Conservation (phyloP, 1,139 yeast species). For the Blastobotrys serpentis region DNA sequence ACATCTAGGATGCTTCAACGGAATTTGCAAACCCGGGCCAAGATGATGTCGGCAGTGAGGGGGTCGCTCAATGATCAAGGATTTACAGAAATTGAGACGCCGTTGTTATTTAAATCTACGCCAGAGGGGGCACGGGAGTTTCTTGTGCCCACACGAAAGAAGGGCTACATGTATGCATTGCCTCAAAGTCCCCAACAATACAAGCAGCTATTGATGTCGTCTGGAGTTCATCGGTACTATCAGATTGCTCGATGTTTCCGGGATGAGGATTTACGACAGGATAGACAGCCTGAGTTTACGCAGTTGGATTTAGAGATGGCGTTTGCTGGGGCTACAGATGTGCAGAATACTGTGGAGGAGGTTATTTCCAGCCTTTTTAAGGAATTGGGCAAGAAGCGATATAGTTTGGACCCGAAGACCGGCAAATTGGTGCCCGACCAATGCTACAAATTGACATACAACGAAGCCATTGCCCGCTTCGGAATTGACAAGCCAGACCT, state of each 20-base stretch:
- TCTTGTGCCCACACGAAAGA: constrained; percentile 79
- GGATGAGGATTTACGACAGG: constrained; percentile 92
- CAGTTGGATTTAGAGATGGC: constrained; percentile 95
- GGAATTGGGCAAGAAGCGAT: background rate
- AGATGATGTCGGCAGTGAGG: constrained; percentile 57
- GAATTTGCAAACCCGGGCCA: constrained; percentile 60
- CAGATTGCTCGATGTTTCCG: constrained; percentile 93
- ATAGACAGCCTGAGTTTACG: constrained; percentile 96
- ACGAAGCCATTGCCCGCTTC: constrained; percentile 65
- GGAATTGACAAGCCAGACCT: constrained; percentile 97
- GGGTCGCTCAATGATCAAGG: constrained; percentile 44
- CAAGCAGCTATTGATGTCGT: constrained; percentile 90
- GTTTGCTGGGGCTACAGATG: constrained; percentile 68
- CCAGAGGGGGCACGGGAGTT: constrained; percentile 99
- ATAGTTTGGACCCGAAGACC: background rate
- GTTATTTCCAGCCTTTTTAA: constrained; percentile 42
- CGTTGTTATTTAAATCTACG: constrained; percentile 86
- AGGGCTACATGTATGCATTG: constrained; percentile 69
- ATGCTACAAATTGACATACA: constrained; percentile 47
- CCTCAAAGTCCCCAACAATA: constrained; percentile 99
- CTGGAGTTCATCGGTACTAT: constrained; percentile 82
- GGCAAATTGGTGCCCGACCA: background rate
- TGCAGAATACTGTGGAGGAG: constrained; percentile 61
- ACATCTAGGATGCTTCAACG: constrained; percentile 54
- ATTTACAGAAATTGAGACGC: constrained; percentile 89